Evolutionary conservation across 805 yeast species (phyloP), one percentile per base, ranked within the genome.

Genomic region (Metschnikowia gruessii): DNA sequence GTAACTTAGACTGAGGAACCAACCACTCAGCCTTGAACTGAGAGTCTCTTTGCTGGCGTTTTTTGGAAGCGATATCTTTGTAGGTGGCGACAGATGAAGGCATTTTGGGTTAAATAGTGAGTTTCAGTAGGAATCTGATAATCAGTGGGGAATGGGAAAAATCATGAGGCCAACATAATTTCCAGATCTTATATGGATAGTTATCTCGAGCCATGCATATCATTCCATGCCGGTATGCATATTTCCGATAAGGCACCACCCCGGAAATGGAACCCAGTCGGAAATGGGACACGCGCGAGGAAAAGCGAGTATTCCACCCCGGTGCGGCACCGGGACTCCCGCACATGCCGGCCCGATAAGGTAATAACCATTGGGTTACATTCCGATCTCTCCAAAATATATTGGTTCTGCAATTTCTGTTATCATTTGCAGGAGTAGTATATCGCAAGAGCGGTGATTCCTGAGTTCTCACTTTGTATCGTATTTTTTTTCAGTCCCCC

Each of bases 21-120:
- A 65, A 54, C 83, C 83, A 79, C 50, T 76, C 73, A 9, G 55
- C 49, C 15, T 73, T 67, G 61, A 80, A 69, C 39, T 68, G 64
- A 6, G 67, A 57, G 41, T 76, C 68, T 58, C 81, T 68, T 30
- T 59, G 64, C 21, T 64, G 64, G 33, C 62, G 58, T 56, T 77
- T 77, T 45, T 63, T 60, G 18, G 63, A 65, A 4, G 77, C 77
- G 39, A 72, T 74, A 22, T 63, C 69, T 48, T 62, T 58, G 57
- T 72, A 75, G 1, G 40, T 49, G 1, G 40, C 38, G 26, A 40
- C 39, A 10, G 2, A 42, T 2, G 7, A 36, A 24, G 3, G 50
- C 34, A 43, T 34, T 46, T 30, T 30, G n/a, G n/a, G n/a, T n/a
- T n/a, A n/a, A n/a, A n/a, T n/a, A n/a, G n/a, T n/a, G n/a, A n/a